A percentile compares a stretch with the other conserved stretches of the same genome.
Evolutionary conservation across 2,329 filamentous ascomycete species (phyloP).

Genomic region (Periglandula ipomoeae): DNA sequence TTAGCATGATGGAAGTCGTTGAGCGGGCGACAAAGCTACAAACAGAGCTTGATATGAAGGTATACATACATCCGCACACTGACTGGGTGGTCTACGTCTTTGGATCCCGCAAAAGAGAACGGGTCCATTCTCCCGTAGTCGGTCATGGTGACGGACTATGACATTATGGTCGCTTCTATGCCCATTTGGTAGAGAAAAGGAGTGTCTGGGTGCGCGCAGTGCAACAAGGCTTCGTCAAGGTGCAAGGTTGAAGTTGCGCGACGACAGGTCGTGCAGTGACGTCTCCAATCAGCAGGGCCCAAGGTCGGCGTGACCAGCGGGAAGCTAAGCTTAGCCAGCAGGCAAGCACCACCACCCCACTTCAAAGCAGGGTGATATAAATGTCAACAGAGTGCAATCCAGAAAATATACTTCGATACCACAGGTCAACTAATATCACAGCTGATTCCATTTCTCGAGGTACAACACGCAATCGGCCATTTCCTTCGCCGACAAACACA

Average conservation of each 20-base stretch:
- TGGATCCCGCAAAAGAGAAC: constrained; percentile 89
- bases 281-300: too few relatives aligned
- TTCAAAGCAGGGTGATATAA: too few relatives aligned
- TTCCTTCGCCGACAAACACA: too few relatives aligned
- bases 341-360: too few relatives aligned
- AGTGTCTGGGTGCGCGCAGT: background rate
- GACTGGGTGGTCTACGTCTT: constrained; percentile 67
- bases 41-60: background rate
- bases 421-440: too few relatives aligned
- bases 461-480: too few relatives aligned
- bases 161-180: constrained; percentile 14
- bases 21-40: background rate
- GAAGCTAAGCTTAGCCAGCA: too few relatives aligned
- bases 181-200: too few relatives aligned
- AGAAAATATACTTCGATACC: too few relatives aligned
- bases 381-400: too few relatives aligned
- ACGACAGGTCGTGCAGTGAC: background rate
- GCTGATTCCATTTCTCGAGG: too few relatives aligned
- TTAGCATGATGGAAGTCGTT: constrained; percentile 12
- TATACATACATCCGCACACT: constrained; percentile 52
- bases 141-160: constrained; percentile 22
- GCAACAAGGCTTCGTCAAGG: background rate
- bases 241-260: background rate
- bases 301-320: too few relatives aligned
- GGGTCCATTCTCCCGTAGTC: constrained; percentile 65